These are phyloP conservation scores for Globisporangium parvum DNA, from an alignment of 352 stramenopile genomes.

Conservation along the genomic window DNA sequence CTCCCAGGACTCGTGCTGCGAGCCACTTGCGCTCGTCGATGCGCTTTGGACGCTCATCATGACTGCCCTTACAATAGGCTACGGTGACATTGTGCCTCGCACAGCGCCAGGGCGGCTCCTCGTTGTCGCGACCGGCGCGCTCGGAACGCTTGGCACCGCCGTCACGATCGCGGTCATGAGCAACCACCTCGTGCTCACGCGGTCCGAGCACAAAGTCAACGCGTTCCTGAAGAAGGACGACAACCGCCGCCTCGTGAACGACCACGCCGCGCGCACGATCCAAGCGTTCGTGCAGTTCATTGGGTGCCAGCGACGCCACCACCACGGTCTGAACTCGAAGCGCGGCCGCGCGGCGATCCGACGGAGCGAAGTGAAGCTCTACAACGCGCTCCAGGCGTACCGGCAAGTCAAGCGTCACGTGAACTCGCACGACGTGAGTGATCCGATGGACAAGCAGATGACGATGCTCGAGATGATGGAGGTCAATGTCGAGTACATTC, in stretches of 20 bases:
- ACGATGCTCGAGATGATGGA: slow-evolving; percentile 86
- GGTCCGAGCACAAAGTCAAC: slow-evolving; percentile 77
- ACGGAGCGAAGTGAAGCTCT: slow-evolving; percentile 53
- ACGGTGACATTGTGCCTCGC: slow-evolving; percentile 55
- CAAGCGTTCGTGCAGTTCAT: slow-evolving; percentile 60
- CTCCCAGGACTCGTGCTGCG: slow-evolving; percentile 39
- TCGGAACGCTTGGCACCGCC: slow-evolving; percentile 50
- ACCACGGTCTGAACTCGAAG: slow-evolving; percentile 13
- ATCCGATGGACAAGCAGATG: slow-evolving; percentile 79
- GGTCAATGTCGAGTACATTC: slow-evolving; percentile 79
- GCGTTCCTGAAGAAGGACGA: slow-evolving; percentile 73
- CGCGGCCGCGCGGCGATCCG: slow-evolving; percentile 3
- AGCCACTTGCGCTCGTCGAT: slow-evolving; percentile 44
- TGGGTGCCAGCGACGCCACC: slow-evolving; percentile 30
- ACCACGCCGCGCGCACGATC: slow-evolving; percentile 53
- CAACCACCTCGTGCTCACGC: slow-evolving; percentile 64
- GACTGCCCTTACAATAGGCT: slow-evolving; percentile 71
- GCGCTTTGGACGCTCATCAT: slow-evolving; percentile 62
- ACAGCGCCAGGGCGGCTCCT: slow-evolving; percentile 44
- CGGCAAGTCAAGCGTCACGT: slow-evolving; percentile 51
- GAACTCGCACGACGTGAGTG: slow-evolving; percentile 60
- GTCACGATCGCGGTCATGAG: slow-evolving; percentile 77
- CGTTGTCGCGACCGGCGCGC: slow-evolving; percentile 40
- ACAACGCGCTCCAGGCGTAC: slow-evolving; percentile 46
- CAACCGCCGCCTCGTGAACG: slow-evolving; percentile 48